Conservation (phyloP, 148 eudicot genomes). For the Camellia lanceoleosa region DNA sequence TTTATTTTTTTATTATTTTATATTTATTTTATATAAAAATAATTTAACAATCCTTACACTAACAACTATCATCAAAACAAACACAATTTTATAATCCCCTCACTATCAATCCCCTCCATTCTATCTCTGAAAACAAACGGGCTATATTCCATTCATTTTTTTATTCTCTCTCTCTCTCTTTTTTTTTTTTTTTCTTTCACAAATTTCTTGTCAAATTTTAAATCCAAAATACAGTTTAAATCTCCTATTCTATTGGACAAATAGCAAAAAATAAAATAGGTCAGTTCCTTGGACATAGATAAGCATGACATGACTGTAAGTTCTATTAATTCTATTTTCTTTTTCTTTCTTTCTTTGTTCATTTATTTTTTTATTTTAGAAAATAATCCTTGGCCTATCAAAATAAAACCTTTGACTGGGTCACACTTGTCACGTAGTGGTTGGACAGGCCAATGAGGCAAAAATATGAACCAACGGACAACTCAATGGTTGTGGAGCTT, state of each 20-base stretch:
- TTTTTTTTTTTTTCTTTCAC: too few species aligned
- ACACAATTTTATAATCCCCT: too few species aligned
- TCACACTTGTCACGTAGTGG: background rate
- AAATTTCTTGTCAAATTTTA: background rate
- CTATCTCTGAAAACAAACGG: too few species aligned
- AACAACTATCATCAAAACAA: too few species aligned
- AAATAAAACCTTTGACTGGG: background rate
- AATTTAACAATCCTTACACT: too few species aligned
- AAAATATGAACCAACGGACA: slow-evolving; percentile 11
- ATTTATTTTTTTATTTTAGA: background rate
- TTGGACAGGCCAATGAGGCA: background rate
- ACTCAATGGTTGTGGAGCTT: background rate
- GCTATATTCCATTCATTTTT: too few species aligned
- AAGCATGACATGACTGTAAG: background rate
- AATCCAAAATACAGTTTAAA: too few species aligned
- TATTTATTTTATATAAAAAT: too few species aligned
- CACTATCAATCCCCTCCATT: too few species aligned
- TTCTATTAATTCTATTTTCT: background rate
- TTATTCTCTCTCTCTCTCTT: too few species aligned
- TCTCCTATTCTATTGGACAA: too few species aligned
- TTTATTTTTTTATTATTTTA: too few species aligned
- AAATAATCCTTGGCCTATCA: background rate
- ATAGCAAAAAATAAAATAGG: background rate
- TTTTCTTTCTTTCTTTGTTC: background rate
- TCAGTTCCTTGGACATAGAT: background rate